Base-by-base conservation (phyloP, 371 early-diverging fungal genomes). In the Mortierella sp. region DNA sequence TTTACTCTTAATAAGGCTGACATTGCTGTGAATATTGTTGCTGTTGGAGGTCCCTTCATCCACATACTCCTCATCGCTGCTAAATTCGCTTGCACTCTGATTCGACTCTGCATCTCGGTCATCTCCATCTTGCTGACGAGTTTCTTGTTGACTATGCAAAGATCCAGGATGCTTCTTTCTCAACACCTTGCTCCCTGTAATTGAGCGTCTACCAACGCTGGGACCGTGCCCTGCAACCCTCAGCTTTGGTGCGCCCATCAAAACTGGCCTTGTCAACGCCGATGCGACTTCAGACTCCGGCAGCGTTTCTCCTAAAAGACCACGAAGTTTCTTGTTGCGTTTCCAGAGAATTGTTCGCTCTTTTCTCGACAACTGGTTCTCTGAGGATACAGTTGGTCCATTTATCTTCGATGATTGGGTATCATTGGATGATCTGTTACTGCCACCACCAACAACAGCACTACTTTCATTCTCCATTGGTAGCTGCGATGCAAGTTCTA, bases 321-420 rank as follows among this genome's bases (percentile, higher is more conserved):
- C 76, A 20, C 67, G 47, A 10, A 81, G 68, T 37, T 81, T 81
- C 70, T 76, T 81, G 73, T 63, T 81, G 12, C 83, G 64, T 22
- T 75, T 75, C 83, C 76, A 81, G 0, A 81, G 70, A 11, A 73
- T 57, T 0, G 76, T 49, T 24, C 83, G 65, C 28, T 81, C 72
- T 28, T 49, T 22, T 35, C 66, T n/a, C 11, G 83, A 76, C 35
- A 81, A 57, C 12, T 75, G 72, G 64, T 81, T 81, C 20, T 73
- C 73, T n/a, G 73, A 62, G 1, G 70, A 49, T 0, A 62, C 8
- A 5, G 76, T n/a, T 1, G 67, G 76, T 20, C 72, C 70, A 22
- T 16, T 37, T 6, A 32, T 45, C 32, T 14, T 30, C 6, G 5
- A 35, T 39, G 40, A 45, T n/a, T 60, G 68, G 0, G 62, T 45